Conservation (phyloP, 139 green algal genomes). For the Dunaliella sp. region DNA sequence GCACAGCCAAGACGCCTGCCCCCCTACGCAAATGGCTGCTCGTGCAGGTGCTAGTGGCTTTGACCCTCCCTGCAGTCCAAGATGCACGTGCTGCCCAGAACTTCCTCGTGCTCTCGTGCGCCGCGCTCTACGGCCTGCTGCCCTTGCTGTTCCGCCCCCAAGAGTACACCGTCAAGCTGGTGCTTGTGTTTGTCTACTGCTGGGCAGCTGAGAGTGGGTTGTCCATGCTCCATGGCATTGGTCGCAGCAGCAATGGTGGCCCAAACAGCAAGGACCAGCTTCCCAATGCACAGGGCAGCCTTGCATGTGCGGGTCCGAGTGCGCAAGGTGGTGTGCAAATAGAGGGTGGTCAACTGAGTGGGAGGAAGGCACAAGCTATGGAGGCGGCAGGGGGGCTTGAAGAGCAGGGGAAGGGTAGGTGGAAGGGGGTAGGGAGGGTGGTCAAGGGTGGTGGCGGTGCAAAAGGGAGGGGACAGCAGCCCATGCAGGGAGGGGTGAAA, state of each 20-base stretch:
- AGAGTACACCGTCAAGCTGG: constrained; percentile 81
- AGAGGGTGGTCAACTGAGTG: neutral
- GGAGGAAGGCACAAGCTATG: neutral
- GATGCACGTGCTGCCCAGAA: constrained; percentile 24
- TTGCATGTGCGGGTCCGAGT: neutral
- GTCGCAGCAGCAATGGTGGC: neutral
- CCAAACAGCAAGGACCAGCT: too few species aligned
- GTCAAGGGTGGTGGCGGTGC: neutral
- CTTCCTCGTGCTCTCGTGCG: constrained; percentile 56
- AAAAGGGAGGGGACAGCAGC: neutral
- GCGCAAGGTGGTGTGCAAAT: neutral
- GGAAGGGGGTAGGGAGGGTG: too few species aligned
- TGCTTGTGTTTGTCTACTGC: constrained; percentile 48
- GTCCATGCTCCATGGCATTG: constrained; percentile 2
- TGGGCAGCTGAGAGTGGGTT: constrained; percentile 21
- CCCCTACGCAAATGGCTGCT: too few species aligned
- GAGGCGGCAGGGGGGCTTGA: neutral
- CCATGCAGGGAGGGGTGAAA: too few species aligned
- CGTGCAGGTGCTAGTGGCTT: constrained; percentile 45
- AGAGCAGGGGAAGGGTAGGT: neutral
- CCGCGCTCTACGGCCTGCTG: constrained; percentile 67
- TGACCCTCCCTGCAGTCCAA: constrained; percentile 43
- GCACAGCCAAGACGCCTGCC: too few species aligned
- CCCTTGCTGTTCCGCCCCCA: constrained; percentile 71
- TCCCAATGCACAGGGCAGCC: too few species aligned